Conservation (phyloP, 2,329 filamentous ascomycete species). For the Xylaria sp. region DNA sequence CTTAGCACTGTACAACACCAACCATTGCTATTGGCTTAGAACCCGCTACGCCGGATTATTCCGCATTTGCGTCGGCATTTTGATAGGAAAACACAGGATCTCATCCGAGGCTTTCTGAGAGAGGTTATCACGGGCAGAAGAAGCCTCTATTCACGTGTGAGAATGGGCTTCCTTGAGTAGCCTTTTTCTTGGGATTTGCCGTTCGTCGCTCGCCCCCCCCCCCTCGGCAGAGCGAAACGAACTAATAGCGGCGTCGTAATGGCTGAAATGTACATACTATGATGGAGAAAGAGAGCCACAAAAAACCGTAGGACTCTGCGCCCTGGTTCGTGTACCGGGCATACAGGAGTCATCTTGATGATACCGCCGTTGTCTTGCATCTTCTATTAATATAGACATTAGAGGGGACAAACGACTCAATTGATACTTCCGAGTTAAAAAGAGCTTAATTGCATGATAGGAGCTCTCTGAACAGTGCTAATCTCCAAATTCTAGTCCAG, state of each 20-base stretch:
- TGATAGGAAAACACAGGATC: neutral
- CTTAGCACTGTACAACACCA: neutral
- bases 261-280: neutral
- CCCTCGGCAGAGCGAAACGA: neutral
- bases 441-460: neutral
- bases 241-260: neutral
- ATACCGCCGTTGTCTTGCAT: neutral
- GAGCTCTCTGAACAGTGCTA: neutral
- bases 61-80: neutral
- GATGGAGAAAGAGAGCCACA: neutral
- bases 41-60: neutral
- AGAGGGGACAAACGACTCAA: neutral
- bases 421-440: neutral
- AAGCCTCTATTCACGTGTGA: neutral
- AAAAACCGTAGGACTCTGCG: neutral
- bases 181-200: neutral
- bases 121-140: neutral
- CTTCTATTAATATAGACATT: slow-evolving; percentile 1
- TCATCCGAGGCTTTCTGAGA: neutral
- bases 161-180: neutral
- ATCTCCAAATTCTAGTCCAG: neutral
- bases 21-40: neutral
- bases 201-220: neutral
- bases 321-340: neutral
- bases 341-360: neutral